Evolutionary conservation across 192 early-diverging fungal genomes (phyloP).

Genomic region (Coemansia sp.): DNA sequence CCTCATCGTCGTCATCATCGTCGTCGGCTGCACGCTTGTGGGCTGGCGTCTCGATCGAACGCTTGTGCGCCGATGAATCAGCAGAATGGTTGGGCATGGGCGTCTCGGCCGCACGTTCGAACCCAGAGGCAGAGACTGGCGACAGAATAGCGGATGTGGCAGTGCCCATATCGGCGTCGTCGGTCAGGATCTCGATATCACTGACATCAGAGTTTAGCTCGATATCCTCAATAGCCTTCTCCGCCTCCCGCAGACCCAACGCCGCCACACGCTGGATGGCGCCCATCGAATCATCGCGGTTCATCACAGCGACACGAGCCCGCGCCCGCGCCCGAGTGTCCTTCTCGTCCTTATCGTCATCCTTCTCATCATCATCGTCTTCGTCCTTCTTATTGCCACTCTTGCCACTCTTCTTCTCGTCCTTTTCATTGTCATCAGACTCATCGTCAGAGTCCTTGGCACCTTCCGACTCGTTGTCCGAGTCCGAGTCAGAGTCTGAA

Average conservation of each 20-base stretch:
- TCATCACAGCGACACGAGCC: neutral
- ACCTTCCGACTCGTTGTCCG: conserved; percentile 11
- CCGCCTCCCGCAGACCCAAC: conserved; percentile 35
- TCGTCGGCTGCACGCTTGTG: neutral
- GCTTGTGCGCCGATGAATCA: neutral
- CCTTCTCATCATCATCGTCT: neutral
- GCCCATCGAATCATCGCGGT: conserved; percentile 12
- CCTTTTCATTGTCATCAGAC: conserved; percentile 17
- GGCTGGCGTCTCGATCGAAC: no score
- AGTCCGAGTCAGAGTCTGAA: conserved; percentile 7
- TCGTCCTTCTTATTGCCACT: neutral
- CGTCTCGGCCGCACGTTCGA: neutral
- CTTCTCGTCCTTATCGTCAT: conserved; percentile 5
- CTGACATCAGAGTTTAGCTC: conserved; percentile 29
- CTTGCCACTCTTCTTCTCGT: conserved; percentile 7
- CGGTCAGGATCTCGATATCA: conserved; percentile 28
- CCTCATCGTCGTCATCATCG: neutral
- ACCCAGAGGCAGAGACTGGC: neutral
- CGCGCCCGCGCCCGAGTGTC: conserved; percentile 5
- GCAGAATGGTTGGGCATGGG: neutral
- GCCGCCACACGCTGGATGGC: conserved; percentile 45
- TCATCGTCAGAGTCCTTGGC: conserved; percentile 14
- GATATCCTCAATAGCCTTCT: conserved; percentile 36
- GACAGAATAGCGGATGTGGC: conserved; percentile 3
- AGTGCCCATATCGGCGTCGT: conserved; percentile 3